Base-by-base conservation (phyloP, 2,329 filamentous ascomycete species). In the Dryadomyces sulphureus region DNA sequence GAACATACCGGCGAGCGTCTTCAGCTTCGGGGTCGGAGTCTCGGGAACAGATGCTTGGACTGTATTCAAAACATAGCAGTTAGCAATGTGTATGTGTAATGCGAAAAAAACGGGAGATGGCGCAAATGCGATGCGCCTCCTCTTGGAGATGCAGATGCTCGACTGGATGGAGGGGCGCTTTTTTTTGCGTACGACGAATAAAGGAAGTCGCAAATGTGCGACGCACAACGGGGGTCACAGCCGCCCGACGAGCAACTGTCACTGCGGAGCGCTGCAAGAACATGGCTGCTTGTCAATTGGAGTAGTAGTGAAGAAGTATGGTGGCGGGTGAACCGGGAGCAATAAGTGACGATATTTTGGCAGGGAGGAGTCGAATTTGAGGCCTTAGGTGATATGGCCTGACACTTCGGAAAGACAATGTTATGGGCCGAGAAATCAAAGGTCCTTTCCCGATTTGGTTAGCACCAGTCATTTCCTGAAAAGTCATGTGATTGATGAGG, bases 241-340 rank as follows among this genome's bases (percentile, higher is more conserved):
- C 69, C 50, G 69, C 76, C 52, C 77, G 74, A 62, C 77, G 77
- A 59, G 75, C 76, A 60, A 68, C 74, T 55, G 71, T 65, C 54
- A 76, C 59, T 61, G 70, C 75, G 59, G 77, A 69, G 61, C 77
- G 77, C 69, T 78, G 73, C 61, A 81, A 61, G 57, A 80, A 77
- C 77, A 81, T 79, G 58, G 57, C 61, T 62, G 58, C 53, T 53
- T 32, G 17, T 46, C 43, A 48, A 50, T 54, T 52, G 50, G 17
- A 11, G n/a, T 24, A 25, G n/a, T 35, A 16, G n/a, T 17, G 40
- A 17, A 8, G 32, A 35, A 14, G 4, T 38, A 19, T 4, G 35
- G 9, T 4, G 24, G 14, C 14, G 25, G 30, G 35, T 8, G 45
- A 25, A 22, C 32, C 36, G 30, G 35, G 27, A 7, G 43, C 39